Evolutionary conservation across 495 filamentous ascomycete species (phyloP).

Genomic region (Annulohypoxylon bovei): DNA sequence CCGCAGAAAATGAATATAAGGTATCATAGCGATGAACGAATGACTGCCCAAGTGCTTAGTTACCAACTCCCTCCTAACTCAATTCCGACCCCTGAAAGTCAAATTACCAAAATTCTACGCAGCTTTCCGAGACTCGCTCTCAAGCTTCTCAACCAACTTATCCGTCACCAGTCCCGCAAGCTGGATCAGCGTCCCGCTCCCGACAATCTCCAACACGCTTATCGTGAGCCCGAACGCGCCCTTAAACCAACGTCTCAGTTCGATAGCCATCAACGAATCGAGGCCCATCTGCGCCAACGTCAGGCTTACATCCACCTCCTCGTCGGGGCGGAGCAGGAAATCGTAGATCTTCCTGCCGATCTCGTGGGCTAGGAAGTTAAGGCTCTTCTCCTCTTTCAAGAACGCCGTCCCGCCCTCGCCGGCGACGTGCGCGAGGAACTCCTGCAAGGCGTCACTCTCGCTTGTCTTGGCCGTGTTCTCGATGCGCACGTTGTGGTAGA

Average conservation of each 20-base stretch:
- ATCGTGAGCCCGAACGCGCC: constrained; percentile 43
- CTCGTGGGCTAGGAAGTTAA: constrained; percentile 44
- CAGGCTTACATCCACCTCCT: constrained; percentile 43
- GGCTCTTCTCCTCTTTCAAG: constrained; percentile 34
- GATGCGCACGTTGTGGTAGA: constrained; percentile 47
- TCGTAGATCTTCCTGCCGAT: constrained; percentile 49
- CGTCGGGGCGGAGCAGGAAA: constrained; percentile 46
- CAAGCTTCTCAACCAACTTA: constrained; percentile 30
- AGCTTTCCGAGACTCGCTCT: constrained; percentile 17
- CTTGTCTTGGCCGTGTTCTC: constrained; percentile 2
- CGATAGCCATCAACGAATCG: constrained; percentile 54
- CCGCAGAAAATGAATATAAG: not conserved
- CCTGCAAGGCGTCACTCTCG: constrained; percentile 36
- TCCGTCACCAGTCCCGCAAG: constrained; percentile 44
- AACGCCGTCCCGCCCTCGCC: constrained; percentile 20
- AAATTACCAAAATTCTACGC: not conserved
- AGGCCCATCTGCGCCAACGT: constrained; percentile 48
- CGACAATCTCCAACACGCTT: constrained; percentile 54
- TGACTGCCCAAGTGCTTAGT: not conserved
- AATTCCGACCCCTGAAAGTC: not conserved
- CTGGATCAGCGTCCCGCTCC: constrained; percentile 41
- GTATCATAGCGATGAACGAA: constrained; percentile 1
- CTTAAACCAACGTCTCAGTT: constrained; percentile 50
- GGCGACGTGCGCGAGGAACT: constrained; percentile 35
- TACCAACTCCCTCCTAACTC: not conserved